These are phyloP conservation scores for Geranium rotundifolium DNA, from an alignment of 345 rosid species.

Conservation along the genomic window DNA sequence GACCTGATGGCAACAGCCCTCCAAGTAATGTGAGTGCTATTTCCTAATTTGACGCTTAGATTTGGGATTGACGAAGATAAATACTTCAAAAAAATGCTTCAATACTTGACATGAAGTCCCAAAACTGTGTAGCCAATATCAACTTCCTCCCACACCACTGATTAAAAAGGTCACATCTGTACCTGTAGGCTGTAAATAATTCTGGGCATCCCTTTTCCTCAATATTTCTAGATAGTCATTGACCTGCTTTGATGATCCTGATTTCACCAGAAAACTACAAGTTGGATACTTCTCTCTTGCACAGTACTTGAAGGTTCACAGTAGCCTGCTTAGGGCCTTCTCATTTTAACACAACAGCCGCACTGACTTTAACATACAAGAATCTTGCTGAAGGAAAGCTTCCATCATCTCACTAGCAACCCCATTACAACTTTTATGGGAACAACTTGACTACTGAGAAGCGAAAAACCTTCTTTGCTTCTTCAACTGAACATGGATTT, in stretches of 20 bases:
- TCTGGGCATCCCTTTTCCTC: slow-evolving; percentile 33
- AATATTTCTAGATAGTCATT: slow-evolving; percentile 35
- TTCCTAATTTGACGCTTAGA: neutral
- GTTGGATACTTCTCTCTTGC: slow-evolving; percentile 23
- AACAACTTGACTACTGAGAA: slow-evolving; percentile 62
- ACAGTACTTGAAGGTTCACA: neutral
- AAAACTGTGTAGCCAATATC: neutral
- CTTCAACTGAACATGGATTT: slow-evolving; percentile 53
- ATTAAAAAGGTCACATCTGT: slow-evolving; percentile 44
- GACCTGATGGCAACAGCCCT: neutral
- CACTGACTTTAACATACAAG: slow-evolving; percentile 6
- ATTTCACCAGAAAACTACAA: slow-evolving; percentile 50
- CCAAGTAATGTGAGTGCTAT: neutral
- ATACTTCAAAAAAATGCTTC: too few species aligned
- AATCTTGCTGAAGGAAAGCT: slow-evolving; percentile 65
- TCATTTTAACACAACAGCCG: neutral
- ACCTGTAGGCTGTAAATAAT: slow-evolving; percentile 36
- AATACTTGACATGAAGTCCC: neutral
- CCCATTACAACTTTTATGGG: slow-evolving; percentile 65
- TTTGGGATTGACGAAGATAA: neutral
- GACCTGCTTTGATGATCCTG: slow-evolving; percentile 57
- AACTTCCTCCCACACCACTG: slow-evolving; percentile 18
- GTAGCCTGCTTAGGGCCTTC: neutral
- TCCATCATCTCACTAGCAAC: slow-evolving; percentile 62
- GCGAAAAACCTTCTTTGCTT: slow-evolving; percentile 47